Evolutionary conservation across 2,329 filamentous ascomycete genomes (phyloP).

Genomic region (Lachnellula willkommii): DNA sequence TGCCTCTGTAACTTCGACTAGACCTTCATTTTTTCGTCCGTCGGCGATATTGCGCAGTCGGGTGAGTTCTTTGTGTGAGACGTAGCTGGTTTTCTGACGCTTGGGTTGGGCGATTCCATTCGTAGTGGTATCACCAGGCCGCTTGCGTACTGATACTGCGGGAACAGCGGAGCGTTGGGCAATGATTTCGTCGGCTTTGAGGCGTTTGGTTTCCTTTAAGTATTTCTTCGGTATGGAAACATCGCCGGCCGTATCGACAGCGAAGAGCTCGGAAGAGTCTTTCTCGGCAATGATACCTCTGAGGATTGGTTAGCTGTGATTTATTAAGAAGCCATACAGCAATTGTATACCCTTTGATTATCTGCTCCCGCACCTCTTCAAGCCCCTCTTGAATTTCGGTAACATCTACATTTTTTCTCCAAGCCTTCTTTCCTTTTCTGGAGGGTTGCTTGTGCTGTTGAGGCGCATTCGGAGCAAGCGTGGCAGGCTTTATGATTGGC

Average conservation of each 20-base stretch:
- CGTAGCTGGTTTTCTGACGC: conserved; percentile 69
- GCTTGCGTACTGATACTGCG: conserved; percentile 73
- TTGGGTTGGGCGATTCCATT: conserved; percentile 71
- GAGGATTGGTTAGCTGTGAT: conserved; percentile 7
- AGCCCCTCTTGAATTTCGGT: conserved; percentile 79
- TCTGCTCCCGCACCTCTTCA: conserved; percentile 77
- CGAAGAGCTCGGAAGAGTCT: conserved; percentile 76
- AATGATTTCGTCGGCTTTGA: conserved; percentile 91
- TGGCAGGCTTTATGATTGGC: conserved; percentile 29
- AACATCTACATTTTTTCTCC: conserved; percentile 97
- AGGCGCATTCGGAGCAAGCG: conserved; percentile 56
- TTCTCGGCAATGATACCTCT: conserved; percentile 86
- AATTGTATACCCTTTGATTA: conserved; percentile 70
- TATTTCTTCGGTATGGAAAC: conserved; percentile 58
- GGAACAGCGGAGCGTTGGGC: conserved; percentile 76
- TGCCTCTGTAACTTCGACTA: conserved; percentile 49
- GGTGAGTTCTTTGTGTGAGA: conserved; percentile 78
- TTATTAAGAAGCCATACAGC: background rate
- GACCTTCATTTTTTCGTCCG: conserved; percentile 46
- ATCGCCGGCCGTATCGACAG: conserved; percentile 71
- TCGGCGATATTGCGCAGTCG: conserved; percentile 75
- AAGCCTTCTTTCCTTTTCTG: conserved; percentile 96
- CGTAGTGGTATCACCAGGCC: conserved; percentile 61
- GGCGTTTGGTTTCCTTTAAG: conserved; percentile 65
- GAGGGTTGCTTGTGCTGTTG: conserved; percentile 83